Base-by-base conservation (phyloP, 805 yeast species). In the Nakazawaea laoshanensis region DNA sequence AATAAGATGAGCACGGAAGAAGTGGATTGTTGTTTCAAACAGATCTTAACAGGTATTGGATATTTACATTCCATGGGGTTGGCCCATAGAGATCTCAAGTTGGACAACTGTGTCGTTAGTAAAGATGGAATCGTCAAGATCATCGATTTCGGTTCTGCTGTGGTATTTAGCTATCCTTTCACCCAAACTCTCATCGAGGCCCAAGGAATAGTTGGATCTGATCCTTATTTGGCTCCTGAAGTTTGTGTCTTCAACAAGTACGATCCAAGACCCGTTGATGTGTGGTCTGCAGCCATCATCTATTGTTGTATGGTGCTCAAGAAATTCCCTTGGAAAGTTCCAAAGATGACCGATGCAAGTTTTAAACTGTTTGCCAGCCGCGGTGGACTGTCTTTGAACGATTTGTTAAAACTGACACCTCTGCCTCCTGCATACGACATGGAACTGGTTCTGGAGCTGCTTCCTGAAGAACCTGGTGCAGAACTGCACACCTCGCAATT, bases 271-370 rank as follows among this genome's bases (percentile, higher is more conserved):
- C 94, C 96, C 1, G 94, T 87, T 5, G 96, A 87, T 59, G 74
- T 87, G 29, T 87, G 96, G 96, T 83, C 95, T 5, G 76, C 77
- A 21, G 95, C 95, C 7, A 85, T 87, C 39, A 83, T 87, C 30
- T 83, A 82, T 56, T 84, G 94, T 44, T 87, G 96, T 61, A 86
- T 87, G 95, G 73, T 84, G 38, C 64, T 87, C 53, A 80, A 85
- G 50, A 82, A 86, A 59, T 87, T 87, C 59, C 96, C 96, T 7
- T 87, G 96, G 96, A 86, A 85, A 51, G 84, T 85, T 6, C 96
- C 96, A 7, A 80, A 84, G 48, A 55, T 76, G 32, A 65, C 79
- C 32, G 96, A 87, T 55, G 73, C 77, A 44, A 78, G 92, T 40
- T 88, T 87, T 60, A 84, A 82, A 55, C 53, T 84, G 44, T 88